These are phyloP conservation scores for Tuber borchii DNA, from an alignment of 495 filamentous ascomycete genomes.

Conservation along the genomic window DNA sequence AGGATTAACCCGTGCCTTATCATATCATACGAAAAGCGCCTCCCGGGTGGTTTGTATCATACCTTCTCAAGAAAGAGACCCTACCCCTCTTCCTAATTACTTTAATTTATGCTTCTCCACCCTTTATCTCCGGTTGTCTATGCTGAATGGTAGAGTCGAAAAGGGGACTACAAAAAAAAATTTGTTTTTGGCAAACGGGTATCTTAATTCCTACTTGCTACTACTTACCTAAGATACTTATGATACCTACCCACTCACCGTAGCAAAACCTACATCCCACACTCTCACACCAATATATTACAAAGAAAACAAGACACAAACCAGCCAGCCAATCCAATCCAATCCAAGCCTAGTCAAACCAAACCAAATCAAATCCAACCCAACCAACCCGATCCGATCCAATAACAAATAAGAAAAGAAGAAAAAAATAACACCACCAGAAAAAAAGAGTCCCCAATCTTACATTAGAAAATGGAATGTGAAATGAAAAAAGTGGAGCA, in stretches of 20 bases:
- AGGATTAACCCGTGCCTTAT: too few relatives aligned
- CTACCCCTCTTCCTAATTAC: too few relatives aligned
- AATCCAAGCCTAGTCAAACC: neutral
- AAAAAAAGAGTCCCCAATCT: neutral
- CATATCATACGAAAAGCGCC: too few relatives aligned
- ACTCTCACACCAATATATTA: neutral
- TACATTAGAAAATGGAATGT: neutral
- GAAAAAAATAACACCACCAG: neutral
- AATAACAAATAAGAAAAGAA: neutral
- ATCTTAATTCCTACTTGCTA: neutral
- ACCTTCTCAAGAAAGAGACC: too few relatives aligned
- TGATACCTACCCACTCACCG: neutral
- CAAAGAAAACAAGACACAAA: neutral
- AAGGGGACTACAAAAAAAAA: too few relatives aligned
- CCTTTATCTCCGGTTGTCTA: too few relatives aligned
- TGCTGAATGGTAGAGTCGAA: too few relatives aligned
- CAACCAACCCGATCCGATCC: neutral
- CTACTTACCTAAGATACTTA: neutral
- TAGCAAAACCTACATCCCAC: neutral
- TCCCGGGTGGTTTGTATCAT: too few relatives aligned
- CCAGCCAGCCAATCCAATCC: neutral
- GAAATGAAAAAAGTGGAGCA: neutral
- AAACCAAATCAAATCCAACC: neutral
- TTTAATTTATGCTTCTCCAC: too few relatives aligned
- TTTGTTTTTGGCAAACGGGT: too few relatives aligned